A percentile compares a stretch with the other conserved stretches of the same genome.
phyloP scores from a whole-genome alignment of 78 protist species.

The Dictyostelium brefeldianum region DNA sequence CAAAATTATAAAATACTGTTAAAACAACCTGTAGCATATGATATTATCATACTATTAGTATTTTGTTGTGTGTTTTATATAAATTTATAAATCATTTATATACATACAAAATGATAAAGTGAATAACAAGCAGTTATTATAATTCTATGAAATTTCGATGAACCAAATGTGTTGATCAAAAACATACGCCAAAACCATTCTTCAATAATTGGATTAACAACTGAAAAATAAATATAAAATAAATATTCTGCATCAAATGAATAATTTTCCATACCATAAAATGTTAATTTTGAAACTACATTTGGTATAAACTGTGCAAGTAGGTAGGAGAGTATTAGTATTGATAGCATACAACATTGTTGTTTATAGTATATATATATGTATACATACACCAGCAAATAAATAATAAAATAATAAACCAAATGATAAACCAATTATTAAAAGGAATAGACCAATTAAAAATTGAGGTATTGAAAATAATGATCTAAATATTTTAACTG shows the following conservation, averaged over 20 bases:
- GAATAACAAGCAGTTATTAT: constrained; percentile 25
- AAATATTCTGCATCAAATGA: not conserved
- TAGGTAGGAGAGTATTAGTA: no score
- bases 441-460: not conserved
- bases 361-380: not conserved
- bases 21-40: constrained; percentile 32
- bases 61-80: no score
- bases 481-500: not conserved
- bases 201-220: constrained; percentile 50
- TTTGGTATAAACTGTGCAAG: constrained; percentile 52
- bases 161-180: constrained; percentile 34
- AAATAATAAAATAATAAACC: constrained; percentile 40
- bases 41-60: no score
- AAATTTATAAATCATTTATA: not conserved
- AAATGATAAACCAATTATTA: constrained; percentile 23
- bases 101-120: constrained; percentile 65
- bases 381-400: constrained; percentile 35
- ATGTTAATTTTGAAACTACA: constrained; percentile 2
- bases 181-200: constrained; percentile 62
- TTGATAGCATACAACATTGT: no score
- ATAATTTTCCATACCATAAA: constrained; percentile 33
- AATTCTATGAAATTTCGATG: not conserved
- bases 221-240: constrained; percentile 31
- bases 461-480: constrained; percentile 11
- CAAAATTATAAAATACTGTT: constrained; percentile 35